Evolutionary conservation across 2,329 filamentous ascomycete genomes (phyloP), one percentile per base, ranked within the genome.

Genomic region (Penicillium sp.): DNA sequence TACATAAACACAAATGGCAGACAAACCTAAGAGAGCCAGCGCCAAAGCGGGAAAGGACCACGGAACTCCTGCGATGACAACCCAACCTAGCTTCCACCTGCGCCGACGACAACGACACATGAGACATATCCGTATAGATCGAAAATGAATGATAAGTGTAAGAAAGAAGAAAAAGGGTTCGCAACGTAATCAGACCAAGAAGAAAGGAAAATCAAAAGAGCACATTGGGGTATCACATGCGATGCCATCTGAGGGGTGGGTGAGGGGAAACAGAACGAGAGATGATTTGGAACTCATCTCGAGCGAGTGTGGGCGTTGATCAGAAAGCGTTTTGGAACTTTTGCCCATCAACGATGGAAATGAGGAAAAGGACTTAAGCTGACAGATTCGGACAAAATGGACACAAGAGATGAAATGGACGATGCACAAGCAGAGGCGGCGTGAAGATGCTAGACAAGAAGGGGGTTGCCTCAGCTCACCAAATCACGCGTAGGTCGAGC

Each of bases 201-300:
- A 25, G 12, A 9, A 47, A n/a, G 38, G 34, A 25, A 39, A 52
- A 43, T 37, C 35, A 48, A 46, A 47, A 43, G 40, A 49, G 51
- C 34, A 32, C 36, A 47, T 41, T 42, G 59, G 63, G 62, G 63
- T 65, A 66, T 66, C 62, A 65, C 55, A 64, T 61, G 61, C 60
- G 59, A 58, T 53, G 48, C 52, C 51, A 47, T 51, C 50, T 51
- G 49, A 50, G 39, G 46, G 45, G 49, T 11, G 24, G 32, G 29
- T 32, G 29, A 32, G 29, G 29, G 29, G 29, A 4, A 32, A 11
- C 29, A 11, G 11, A 32, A 11, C 29, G 29, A 32, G 38, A 42
- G 42, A 33, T 26, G 44, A 46, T 45, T 51, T 45, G 47, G 49
- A 48, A 46, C 47, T 52, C 50, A 59, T 50, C 54, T 56, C 56